Conservation (phyloP, 202 grass and related monocot species). For the Bolboschoenoplectus hybrid region DNA sequence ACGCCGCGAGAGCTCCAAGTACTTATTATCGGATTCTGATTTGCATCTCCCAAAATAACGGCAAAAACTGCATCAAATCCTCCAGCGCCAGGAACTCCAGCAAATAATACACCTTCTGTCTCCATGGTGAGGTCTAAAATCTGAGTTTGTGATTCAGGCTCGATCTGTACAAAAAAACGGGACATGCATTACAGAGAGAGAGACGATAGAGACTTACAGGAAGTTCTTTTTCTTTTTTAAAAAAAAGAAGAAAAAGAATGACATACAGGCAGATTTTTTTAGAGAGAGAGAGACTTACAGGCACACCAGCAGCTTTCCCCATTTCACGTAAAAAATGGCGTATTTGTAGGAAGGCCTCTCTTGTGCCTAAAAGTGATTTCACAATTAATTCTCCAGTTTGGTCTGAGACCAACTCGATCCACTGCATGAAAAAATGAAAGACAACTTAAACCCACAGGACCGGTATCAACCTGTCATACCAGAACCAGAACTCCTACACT, state of each 20-base stretch:
- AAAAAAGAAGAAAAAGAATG: neutral
- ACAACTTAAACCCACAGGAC: conserved; percentile 32
- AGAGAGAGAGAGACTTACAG: conserved; percentile 54
- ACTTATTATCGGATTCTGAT: conserved; percentile 46
- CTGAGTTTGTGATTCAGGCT: conserved; percentile 77
- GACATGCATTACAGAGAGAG: neutral
- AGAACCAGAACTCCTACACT: neutral
- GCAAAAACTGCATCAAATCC: conserved; percentile 93
- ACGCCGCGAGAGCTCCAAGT: conserved; percentile 66
- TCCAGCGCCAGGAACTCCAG: conserved; percentile 90
- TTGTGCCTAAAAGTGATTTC: conserved; percentile 63
- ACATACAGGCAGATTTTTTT: neutral
- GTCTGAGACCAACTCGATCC: conserved; percentile 60
- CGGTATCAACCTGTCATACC: neutral
- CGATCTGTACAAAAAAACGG: conserved; percentile 60
- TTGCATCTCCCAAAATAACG: conserved; percentile 74
- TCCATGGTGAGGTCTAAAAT: conserved; percentile 82
- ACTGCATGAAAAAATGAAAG: conserved; percentile 51
- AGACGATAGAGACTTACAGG: neutral
- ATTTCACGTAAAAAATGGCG: conserved; percentile 76
- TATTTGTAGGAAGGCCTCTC: conserved; percentile 74
- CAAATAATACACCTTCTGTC: conserved; percentile 81
- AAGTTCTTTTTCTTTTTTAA: neutral
- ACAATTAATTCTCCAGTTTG: conserved; percentile 63
- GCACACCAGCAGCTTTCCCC: conserved; percentile 75